These are phyloP conservation scores for Esteya vermicola DNA, from an alignment of 2,329 filamentous ascomycete genomes.

Conservation along the genomic window DNA sequence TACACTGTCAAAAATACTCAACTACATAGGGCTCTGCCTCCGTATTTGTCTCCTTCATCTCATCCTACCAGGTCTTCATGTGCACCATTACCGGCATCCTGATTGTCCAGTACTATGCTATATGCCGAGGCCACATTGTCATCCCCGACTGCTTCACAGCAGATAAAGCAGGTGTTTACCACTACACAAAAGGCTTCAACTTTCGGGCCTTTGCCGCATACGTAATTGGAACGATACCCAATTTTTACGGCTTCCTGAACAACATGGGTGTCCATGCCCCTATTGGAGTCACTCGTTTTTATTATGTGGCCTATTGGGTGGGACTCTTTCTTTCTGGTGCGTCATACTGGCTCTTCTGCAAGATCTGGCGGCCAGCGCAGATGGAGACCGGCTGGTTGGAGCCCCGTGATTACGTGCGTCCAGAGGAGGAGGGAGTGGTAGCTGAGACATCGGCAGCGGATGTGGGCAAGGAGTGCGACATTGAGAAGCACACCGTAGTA, in stretches of 20 bases:
- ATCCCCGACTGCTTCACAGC: constrained; percentile 18
- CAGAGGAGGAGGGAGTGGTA: constrained; percentile 15
- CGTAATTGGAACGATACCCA: constrained; percentile 21
- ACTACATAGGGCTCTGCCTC: constrained; percentile 14
- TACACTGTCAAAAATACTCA: background rate
- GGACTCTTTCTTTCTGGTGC: constrained; percentile 28
- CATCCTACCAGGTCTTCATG: constrained; percentile 27
- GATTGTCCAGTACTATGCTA: constrained; percentile 26
- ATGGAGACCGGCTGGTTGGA: constrained; percentile 10
- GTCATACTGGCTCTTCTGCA: constrained; percentile 11
- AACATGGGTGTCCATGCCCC: constrained; percentile 24
- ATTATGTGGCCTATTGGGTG: constrained; percentile 41
- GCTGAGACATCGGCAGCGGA: background rate
- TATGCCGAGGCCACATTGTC: constrained; percentile 19
- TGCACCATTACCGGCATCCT: constrained; percentile 26
- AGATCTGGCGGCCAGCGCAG: constrained; percentile 9
- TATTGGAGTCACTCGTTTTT: constrained; percentile 26
- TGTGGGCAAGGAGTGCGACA: background rate
- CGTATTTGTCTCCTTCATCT: constrained; percentile 24
- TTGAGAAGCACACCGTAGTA: too few species aligned
- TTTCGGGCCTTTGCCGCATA: constrained; percentile 12
- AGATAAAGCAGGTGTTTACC: constrained; percentile 4
- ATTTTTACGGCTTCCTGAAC: constrained; percentile 26
- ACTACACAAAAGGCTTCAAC: constrained; percentile 9
- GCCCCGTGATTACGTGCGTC: constrained; percentile 7